A percentile compares a stretch with the other conserved stretches of the same genome.
phyloP scores from a whole-genome alignment of 176 grass and related monocot species.

The Oropetium thomaeum region DNA sequence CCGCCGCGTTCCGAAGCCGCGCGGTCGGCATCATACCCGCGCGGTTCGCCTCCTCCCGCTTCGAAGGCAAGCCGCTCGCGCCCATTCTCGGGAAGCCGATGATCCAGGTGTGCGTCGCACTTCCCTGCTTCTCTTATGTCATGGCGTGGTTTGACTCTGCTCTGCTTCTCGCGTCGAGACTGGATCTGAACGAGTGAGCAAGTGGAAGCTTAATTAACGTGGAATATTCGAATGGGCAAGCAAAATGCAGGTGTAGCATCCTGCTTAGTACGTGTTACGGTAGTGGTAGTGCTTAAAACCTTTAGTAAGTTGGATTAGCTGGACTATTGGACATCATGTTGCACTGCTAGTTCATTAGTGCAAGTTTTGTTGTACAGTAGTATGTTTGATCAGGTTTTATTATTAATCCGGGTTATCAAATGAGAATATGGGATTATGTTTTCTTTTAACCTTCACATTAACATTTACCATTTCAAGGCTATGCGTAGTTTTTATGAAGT shows the following conservation, averaged over 20 bases:
- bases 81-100: conserved; percentile 84
- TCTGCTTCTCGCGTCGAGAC: background rate
- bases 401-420: no score
- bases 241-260: background rate
- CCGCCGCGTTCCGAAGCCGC: conserved; percentile 54
- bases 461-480: no score
- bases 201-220: background rate
- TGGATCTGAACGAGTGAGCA: background rate
- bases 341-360: no score
- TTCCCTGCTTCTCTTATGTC: background rate
- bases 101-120: conserved; percentile 55
- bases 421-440: no score
- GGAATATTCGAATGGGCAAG: background rate
- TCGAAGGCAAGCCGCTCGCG: conserved; percentile 82
- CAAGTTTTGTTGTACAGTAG: no score
- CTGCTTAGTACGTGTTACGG: background rate
- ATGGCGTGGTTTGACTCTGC: background rate
- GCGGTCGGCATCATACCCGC: conserved; percentile 87
- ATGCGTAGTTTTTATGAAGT: no score
- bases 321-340: no score
- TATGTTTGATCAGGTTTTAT: no score
- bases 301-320: no score
- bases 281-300: no score
- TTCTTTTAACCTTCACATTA: no score
- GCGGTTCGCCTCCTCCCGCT: conserved; percentile 85